Conservation (phyloP, 805 yeast species). For the Candida sphagnicola region DNA sequence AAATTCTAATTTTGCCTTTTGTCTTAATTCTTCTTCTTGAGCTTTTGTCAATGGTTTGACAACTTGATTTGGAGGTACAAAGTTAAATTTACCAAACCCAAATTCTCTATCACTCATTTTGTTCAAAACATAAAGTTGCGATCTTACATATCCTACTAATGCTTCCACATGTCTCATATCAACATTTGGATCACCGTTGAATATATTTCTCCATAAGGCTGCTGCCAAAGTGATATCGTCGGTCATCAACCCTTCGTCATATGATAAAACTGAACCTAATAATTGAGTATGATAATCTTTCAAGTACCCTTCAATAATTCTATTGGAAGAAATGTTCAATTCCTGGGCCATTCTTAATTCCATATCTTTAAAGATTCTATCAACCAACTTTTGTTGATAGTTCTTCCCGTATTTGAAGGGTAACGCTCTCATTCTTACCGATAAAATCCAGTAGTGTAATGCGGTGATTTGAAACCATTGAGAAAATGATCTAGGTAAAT, state of each 20-base stretch:
- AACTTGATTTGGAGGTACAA: slow-evolving; percentile 76
- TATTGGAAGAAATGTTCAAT: slow-evolving; percentile 75
- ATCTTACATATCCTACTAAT: slow-evolving; percentile 82
- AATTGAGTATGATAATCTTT: slow-evolving; percentile 89
- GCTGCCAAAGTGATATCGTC: slow-evolving; percentile 76
- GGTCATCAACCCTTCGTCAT: slow-evolving; percentile 85
- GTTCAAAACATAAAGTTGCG: slow-evolving; percentile 82
- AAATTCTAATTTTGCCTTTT: slow-evolving; percentile 49
- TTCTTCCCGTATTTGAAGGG: slow-evolving; percentile 85
- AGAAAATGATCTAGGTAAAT: slow-evolving; percentile 81
- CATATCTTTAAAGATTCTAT: slow-evolving; percentile 84
- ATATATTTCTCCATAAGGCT: slow-evolving; percentile 87
- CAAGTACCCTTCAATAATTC: slow-evolving; percentile 79
- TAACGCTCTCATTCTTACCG: slow-evolving; percentile 94
- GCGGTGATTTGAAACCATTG: slow-evolving; percentile 94
- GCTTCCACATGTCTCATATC: slow-evolving; percentile 86
- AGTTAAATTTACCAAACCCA: slow-evolving; percentile 83
- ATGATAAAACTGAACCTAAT: slow-evolving; percentile 83
- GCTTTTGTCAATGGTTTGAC: slow-evolving; percentile 67
- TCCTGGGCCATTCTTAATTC: slow-evolving; percentile 83
- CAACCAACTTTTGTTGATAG: slow-evolving; percentile 89
- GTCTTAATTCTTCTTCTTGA: slow-evolving; percentile 54
- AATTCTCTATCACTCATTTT: slow-evolving; percentile 88
- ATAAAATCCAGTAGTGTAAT: slow-evolving; percentile 89
- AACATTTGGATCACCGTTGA: slow-evolving; percentile 76